Conservation (phyloP, 345 rosid genomes). For the Pugionium cornutum region DNA sequence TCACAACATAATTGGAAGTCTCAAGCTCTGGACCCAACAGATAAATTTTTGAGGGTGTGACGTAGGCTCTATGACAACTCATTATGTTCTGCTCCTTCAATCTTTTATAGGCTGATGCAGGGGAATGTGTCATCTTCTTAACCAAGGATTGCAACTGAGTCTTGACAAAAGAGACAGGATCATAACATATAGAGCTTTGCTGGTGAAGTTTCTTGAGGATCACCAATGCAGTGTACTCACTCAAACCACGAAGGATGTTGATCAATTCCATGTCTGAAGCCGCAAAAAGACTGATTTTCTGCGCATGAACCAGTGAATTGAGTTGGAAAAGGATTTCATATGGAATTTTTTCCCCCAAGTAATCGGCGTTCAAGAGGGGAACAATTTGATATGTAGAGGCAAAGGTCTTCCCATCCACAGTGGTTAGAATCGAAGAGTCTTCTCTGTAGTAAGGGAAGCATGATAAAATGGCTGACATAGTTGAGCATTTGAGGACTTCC, state of each 20-base stretch:
- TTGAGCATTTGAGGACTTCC: conserved; percentile 50
- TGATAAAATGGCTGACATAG: conserved; percentile 47
- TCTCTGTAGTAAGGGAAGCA: conserved; percentile 59
- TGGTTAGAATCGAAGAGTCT: conserved; percentile 40
- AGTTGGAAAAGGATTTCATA: conserved; percentile 79
- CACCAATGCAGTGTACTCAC: conserved; percentile 49
- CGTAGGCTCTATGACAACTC: conserved; percentile 78
- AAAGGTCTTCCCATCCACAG: conserved; percentile 50
- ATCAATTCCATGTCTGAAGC: conserved; percentile 51
- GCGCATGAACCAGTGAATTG: conserved; percentile 76
- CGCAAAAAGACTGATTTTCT: conserved; percentile 64
- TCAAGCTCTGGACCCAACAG: conserved; percentile 96
- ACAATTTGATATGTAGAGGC: conserved; percentile 52
- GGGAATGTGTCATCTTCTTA: conserved; percentile 44
- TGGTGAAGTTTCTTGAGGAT: conserved; percentile 74
- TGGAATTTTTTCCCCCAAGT: conserved; percentile 46
- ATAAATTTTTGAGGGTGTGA: conserved; percentile 83
- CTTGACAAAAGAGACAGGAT: conserved; percentile 61
- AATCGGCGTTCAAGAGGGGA: conserved; percentile 55
- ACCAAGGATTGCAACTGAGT: conserved; percentile 42
- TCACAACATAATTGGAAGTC: conserved; percentile 78
- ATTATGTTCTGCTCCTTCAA: conserved; percentile 55
- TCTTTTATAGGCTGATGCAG: conserved; percentile 46
- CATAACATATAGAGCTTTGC: conserved; percentile 59
- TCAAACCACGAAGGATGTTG: conserved; percentile 47